Conservation (phyloP, 768 basidiomycete genomes). For the Lactarius trivialis region DNA sequence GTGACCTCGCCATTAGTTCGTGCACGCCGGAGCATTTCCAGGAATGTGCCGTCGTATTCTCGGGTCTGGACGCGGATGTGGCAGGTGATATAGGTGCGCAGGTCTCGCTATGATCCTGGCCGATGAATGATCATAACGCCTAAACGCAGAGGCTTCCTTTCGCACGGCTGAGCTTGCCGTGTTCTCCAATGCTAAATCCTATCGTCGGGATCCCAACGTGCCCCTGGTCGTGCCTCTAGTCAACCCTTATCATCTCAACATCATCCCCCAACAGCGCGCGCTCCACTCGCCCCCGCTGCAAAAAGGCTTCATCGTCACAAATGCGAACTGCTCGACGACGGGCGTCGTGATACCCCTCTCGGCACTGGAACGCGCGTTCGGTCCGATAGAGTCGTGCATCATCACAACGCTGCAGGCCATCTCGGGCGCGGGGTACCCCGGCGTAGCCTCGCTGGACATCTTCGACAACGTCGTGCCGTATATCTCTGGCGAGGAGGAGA, state of each 20-base stretch:
- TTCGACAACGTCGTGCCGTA: slow-evolving; percentile 94
- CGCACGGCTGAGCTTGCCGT: slow-evolving; percentile 82
- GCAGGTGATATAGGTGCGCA: slow-evolving; percentile 88
- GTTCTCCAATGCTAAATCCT: slow-evolving; percentile 98
- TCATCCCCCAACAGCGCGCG: slow-evolving; percentile 76
- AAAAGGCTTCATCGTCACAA: slow-evolving; percentile 93
- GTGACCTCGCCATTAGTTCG: slow-evolving; percentile 60
- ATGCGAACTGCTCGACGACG: slow-evolving; percentile 97
- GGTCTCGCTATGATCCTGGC: slow-evolving; percentile 2
- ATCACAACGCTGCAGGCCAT: slow-evolving; percentile 98
- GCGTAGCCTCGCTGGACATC: slow-evolving; percentile 83
- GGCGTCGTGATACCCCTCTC: slow-evolving; percentile 86
- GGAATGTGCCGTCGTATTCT: slow-evolving; percentile 85
- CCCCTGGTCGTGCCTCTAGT: slow-evolving; percentile 96
- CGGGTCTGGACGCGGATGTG: slow-evolving; percentile 91
- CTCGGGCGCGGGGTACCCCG: slow-evolving; percentile 97
- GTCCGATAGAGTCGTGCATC: slow-evolving; percentile 85
- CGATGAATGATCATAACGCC: background rate
- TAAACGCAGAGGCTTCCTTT: slow-evolving; percentile 71
- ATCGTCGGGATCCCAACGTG: slow-evolving; percentile 83
- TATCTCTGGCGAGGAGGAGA: slow-evolving; percentile 92
- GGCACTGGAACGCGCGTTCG: slow-evolving; percentile 85
- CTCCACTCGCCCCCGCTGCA: slow-evolving; percentile 60
- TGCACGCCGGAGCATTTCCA: slow-evolving; percentile 73
- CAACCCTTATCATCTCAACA: slow-evolving; percentile 78